Percentiles rank a stretch among this genome's conserved stretches.
These are phyloP conservation scores for Gymnopilus junonius DNA, from an alignment of 768 basidiomycete genomes.

Conservation along the genomic window DNA sequence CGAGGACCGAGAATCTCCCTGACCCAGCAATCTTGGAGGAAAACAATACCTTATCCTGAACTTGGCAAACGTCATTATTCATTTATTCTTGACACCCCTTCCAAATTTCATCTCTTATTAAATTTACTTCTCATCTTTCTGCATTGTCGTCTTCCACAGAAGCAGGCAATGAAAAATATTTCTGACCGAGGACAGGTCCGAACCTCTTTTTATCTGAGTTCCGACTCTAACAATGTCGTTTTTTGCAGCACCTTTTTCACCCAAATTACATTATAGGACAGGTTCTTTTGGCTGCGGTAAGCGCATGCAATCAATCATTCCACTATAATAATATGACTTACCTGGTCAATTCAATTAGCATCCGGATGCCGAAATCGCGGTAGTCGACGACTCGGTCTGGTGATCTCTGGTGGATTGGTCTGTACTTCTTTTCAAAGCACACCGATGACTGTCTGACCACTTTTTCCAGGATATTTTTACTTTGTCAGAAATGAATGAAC, in stretches of 20 bases:
- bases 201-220: not conserved
- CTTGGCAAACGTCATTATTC: conserved; percentile 5
- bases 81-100: conserved; percentile 6
- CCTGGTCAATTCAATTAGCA: not conserved
- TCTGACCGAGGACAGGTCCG: not conserved
- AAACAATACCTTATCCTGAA: not conserved
- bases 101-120: not conserved
- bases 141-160: conserved; percentile 6
- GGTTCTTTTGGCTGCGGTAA: conserved; percentile 1
- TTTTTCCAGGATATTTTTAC: conserved; percentile 1
- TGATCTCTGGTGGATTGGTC: conserved; percentile 13
- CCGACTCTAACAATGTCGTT: not conserved
- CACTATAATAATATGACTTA: not conserved
- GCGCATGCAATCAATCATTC: not conserved
- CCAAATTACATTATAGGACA: conserved; percentile 13
- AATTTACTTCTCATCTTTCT: conserved; percentile 3
- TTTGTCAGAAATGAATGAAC: conserved; percentile 3
- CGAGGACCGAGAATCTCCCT: conserved; percentile 16
- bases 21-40: conserved; percentile 9
- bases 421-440: conserved; percentile 12
- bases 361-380: conserved; percentile 8
- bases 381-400: conserved; percentile 18
- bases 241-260: conserved; percentile 12
- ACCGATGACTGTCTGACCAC: not conserved
- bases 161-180: conserved; percentile 7